phyloP scores from a whole-genome alignment of 2,329 filamentous ascomycete genomes.

The Elsinoe australis region DNA sequence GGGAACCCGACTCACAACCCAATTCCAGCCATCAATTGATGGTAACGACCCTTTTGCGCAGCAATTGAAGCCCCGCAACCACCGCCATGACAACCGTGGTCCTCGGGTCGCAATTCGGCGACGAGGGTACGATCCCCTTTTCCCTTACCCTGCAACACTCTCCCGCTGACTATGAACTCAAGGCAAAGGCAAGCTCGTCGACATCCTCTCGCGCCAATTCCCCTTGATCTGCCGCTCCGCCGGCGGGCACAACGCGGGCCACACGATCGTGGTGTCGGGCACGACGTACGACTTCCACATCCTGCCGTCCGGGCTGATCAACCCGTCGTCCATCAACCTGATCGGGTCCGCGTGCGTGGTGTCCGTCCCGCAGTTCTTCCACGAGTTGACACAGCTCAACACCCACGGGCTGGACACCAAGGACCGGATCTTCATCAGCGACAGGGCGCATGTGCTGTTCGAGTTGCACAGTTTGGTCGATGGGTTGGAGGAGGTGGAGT shows the following conservation, averaged over 20 bases:
- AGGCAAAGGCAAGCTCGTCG: conserved; percentile 52
- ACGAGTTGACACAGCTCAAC: conserved; percentile 54
- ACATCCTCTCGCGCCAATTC: conserved; percentile 37
- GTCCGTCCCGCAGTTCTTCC: conserved; percentile 60
- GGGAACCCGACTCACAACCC: background rate
- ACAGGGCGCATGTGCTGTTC: conserved; percentile 57
- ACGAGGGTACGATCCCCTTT: conserved; percentile 40
- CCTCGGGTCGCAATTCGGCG: conserved; percentile 55
- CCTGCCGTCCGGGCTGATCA: conserved; percentile 61
- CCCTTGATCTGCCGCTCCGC: conserved; percentile 52
- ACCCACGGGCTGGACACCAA: conserved; percentile 53
- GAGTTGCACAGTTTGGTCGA: conserved; percentile 61
- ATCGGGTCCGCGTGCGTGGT: conserved; percentile 62
- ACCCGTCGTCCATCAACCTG: conserved; percentile 62
- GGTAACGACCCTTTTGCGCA: background rate
- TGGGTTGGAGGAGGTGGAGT: conserved; percentile 52
- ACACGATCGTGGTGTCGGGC: conserved; percentile 38
- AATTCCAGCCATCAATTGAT: conserved; percentile 1
- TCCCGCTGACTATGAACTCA: background rate
- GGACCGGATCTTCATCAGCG: conserved; percentile 56
- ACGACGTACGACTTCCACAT: conserved; percentile 52
- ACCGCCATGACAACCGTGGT: conserved; percentile 45
- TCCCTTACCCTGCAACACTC: conserved; percentile 22
- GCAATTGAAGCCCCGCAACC: conserved; percentile 19
- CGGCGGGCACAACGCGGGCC: conserved; percentile 55